Conservation (phyloP, 2,329 filamentous ascomycete genomes). For the Ceratocystis smalleyi region DNA sequence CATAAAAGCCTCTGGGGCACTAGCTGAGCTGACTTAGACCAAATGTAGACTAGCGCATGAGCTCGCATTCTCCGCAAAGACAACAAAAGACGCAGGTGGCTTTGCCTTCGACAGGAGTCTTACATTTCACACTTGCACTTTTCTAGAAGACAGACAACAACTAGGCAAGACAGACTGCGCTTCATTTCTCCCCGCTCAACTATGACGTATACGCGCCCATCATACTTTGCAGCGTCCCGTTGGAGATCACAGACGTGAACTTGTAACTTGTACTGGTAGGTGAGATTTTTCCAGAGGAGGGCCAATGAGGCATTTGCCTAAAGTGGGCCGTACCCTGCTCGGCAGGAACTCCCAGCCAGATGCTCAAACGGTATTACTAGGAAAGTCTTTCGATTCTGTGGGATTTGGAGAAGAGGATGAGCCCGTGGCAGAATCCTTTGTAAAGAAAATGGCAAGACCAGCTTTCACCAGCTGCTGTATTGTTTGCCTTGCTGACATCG, state of each 20-base stretch:
- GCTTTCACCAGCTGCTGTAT: neutral
- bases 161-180: neutral
- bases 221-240: neutral
- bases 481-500: neutral
- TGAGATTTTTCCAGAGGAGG: neutral
- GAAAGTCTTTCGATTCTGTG: neutral
- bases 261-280: neutral
- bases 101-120: neutral
- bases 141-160: neutral
- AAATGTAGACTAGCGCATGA: neutral
- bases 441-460: neutral
- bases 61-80: constrained; percentile 6
- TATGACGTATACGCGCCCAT: neutral
- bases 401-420: constrained; percentile 1
- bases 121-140: neutral
- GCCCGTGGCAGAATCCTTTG: constrained; percentile 2
- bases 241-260: neutral
- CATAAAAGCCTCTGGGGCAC: neutral
- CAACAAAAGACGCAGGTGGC: constrained; percentile 2
- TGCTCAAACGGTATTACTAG: neutral
- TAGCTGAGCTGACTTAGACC: neutral
- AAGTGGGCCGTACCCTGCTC: neutral
- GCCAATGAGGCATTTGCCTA: neutral
- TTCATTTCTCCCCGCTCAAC: neutral
- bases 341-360: neutral